Conservation (phyloP, 1,284 basidiomycete genomes). For the Fistulinella cinereoalba region DNA sequence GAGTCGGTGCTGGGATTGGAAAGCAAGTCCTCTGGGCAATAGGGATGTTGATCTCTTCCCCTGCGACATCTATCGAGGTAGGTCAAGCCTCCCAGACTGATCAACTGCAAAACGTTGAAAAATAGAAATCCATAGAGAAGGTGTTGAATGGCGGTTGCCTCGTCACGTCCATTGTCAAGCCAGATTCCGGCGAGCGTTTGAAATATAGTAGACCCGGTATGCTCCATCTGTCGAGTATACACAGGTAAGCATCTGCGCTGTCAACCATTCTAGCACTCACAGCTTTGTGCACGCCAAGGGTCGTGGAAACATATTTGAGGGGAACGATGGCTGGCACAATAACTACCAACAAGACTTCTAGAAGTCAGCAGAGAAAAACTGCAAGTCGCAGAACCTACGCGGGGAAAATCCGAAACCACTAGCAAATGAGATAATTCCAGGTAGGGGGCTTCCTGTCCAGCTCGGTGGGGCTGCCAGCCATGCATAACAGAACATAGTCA, state of each 20-base stretch:
- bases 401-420: slow-evolving; percentile 73
- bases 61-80: slow-evolving; percentile 42
- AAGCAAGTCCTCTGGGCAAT: slow-evolving; percentile 16
- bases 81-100: slow-evolving; percentile 48
- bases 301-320: slow-evolving; percentile 71
- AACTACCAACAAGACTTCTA: slow-evolving; percentile 65
- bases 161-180: slow-evolving; percentile 35
- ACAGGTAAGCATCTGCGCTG: slow-evolving; percentile 1
- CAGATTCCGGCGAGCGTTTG: slow-evolving; percentile 68
- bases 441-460: slow-evolving; percentile 56
- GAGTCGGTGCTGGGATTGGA: neutral
- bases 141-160: slow-evolving; percentile 42
- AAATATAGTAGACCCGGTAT: slow-evolving; percentile 66
- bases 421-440: slow-evolving; percentile 62
- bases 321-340: slow-evolving; percentile 74
- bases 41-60: slow-evolving; percentile 11
- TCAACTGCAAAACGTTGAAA: slow-evolving; percentile 59
- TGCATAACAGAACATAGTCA: slow-evolving; percentile 61
- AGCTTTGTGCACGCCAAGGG: slow-evolving; percentile 76
- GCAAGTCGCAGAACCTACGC: slow-evolving; percentile 40
- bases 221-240: slow-evolving; percentile 53
- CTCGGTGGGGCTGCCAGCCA: slow-evolving; percentile 64
- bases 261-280: slow-evolving; percentile 40
- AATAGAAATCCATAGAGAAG: slow-evolving; percentile 59
- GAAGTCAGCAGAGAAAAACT: slow-evolving; percentile 2